Evolutionary conservation across 805 yeast species (phyloP).

Genomic region (Teunomyces gatunensis): DNA sequence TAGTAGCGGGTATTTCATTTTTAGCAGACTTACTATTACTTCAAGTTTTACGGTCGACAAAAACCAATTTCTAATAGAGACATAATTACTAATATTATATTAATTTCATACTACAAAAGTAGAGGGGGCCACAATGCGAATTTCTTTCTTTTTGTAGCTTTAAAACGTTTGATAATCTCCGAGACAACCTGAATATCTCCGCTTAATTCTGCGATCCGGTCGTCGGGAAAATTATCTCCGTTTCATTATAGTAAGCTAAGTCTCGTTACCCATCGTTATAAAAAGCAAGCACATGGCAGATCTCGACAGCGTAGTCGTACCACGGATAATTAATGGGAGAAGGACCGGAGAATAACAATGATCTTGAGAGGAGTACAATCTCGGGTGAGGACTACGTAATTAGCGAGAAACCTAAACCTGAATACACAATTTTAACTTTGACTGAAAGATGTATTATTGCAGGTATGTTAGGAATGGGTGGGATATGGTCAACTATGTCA

Average conservation of each 20-base stretch:
- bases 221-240: too few species aligned
- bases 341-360: background rate
- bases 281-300: too few species aligned
- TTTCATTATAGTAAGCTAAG: too few species aligned
- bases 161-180: too few species aligned
- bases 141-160: too few species aligned
- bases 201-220: too few species aligned
- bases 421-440: slow-evolving; percentile 43
- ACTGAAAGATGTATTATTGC: slow-evolving; percentile 41
- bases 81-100: background rate
- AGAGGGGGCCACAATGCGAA: too few species aligned
- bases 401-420: background rate
- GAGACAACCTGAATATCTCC: too few species aligned
- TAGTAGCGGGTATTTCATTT: slow-evolving; percentile 54
- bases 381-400: too few species aligned
- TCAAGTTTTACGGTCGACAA: background rate
- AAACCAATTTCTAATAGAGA: background rate
- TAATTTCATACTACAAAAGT: too few species aligned
- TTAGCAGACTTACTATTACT: slow-evolving; percentile 3
- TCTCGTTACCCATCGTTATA: too few species aligned
- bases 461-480: slow-evolving; percentile 43
- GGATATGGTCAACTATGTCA: slow-evolving; percentile 68
- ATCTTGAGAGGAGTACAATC: background rate
- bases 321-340: background rate
- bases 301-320: too few species aligned